phyloP scores from a whole-genome alignment of 2,329 filamentous ascomycete species.

The Fusarium oxysporum region DNA sequence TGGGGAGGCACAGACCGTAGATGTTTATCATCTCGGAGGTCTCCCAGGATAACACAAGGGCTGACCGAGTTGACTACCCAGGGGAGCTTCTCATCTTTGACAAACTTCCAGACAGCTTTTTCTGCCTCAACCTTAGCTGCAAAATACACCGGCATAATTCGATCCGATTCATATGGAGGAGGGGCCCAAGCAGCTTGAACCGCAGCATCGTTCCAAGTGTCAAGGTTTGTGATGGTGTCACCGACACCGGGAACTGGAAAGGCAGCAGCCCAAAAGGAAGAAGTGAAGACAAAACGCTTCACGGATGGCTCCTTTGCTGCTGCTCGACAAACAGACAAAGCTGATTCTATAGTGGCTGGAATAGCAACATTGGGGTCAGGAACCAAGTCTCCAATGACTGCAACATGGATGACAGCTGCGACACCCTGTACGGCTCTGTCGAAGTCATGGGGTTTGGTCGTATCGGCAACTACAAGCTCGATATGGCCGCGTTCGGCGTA shows the following conservation, averaged over 20 bases:
- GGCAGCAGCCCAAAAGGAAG: slow-evolving; percentile 31
- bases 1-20: slow-evolving; percentile 34
- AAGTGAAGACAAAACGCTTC: slow-evolving; percentile 34
- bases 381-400: slow-evolving; percentile 17
- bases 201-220: slow-evolving; percentile 33
- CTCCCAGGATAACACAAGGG: slow-evolving; percentile 32
- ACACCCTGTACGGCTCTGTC: slow-evolving; percentile 28
- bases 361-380: slow-evolving; percentile 33
- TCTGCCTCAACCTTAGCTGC: slow-evolving; percentile 29
- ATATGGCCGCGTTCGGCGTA: slow-evolving; percentile 9
- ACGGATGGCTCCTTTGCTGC: slow-evolving; percentile 23
- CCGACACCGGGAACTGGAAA: slow-evolving; percentile 3
- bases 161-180: slow-evolving; percentile 15
- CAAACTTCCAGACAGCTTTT: slow-evolving; percentile 34
- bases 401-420: slow-evolving; percentile 32
- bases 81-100: slow-evolving; percentile 12
- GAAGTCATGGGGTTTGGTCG: slow-evolving; percentile 16
- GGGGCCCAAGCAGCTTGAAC: slow-evolving; percentile 27
- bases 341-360: slow-evolving; percentile 18
- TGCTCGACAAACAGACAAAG: slow-evolving; percentile 23
- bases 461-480: slow-evolving; percentile 29
- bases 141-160: slow-evolving; percentile 17
- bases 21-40: slow-evolving; percentile 21
- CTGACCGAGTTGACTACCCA: slow-evolving; percentile 38
- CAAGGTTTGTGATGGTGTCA: slow-evolving; percentile 21